These are phyloP conservation scores for Cotoneaster glaucophyllus DNA, from an alignment of 306 rosid genomes.

Conservation along the genomic window DNA sequence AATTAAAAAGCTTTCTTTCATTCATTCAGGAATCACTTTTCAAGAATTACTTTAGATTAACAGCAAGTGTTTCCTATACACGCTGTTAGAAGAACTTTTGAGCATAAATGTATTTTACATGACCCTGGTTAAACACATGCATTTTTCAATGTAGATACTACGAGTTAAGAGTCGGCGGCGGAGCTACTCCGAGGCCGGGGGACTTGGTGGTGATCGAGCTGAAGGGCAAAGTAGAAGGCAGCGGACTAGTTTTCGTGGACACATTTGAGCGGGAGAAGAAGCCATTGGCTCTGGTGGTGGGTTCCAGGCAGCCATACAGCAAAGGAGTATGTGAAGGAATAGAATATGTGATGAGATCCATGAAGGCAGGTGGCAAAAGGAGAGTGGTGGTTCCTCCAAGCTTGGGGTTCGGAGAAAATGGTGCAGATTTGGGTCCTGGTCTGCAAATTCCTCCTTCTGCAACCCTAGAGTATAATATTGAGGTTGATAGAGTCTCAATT, in stretches of 20 bases:
- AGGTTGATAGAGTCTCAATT: conserved; percentile 85
- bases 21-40: too few species aligned
- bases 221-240: conserved; percentile 47
- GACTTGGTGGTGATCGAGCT: conserved; percentile 82
- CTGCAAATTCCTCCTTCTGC: conserved; percentile 71
- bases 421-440: conserved; percentile 78
- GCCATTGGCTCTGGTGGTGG: conserved; percentile 77
- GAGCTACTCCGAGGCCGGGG: conserved; percentile 57
- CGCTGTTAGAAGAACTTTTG: too few species aligned
- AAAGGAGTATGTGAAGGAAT: conserved; percentile 92
- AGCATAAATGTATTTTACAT: too few species aligned
- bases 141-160: conserved; percentile 33
- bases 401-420: conserved; percentile 71
- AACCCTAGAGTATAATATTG: conserved; percentile 68
- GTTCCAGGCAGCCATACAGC: conserved; percentile 78
- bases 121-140: background rate
- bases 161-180: conserved; percentile 70
- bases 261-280: conserved; percentile 64
- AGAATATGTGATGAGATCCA: conserved; percentile 53
- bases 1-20: too few species aligned
- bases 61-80: too few species aligned
- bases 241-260: conserved; percentile 67
- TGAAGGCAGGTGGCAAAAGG: conserved; percentile 87
- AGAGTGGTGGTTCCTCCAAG: conserved; percentile 65
- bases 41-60: too few species aligned